A percentile compares a stretch with the other conserved stretches of the same genome.
Evolutionary conservation across 164 flowering plant genomes (phyloP).

Genomic region (Macadamia tetraphylla): DNA sequence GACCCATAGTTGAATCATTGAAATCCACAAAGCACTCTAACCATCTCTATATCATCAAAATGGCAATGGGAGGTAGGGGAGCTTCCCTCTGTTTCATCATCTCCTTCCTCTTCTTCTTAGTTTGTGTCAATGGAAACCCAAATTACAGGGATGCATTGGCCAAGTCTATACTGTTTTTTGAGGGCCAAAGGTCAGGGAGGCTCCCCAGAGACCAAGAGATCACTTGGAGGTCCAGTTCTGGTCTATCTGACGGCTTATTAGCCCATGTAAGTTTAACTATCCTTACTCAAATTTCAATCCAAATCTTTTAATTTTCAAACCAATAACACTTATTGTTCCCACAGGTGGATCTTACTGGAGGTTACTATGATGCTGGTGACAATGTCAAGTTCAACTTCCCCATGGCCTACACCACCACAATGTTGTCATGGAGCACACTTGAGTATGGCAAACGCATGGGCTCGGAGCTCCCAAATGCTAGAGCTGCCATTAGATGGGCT

Average conservation of each 20-base stretch:
- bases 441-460: conserved; percentile 73
- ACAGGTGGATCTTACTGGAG: conserved; percentile 79
- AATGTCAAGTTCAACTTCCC: conserved; percentile 91
- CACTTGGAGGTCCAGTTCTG: conserved; percentile 64
- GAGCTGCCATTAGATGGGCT: conserved; percentile 75
- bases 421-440: conserved; percentile 82
- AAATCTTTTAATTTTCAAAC: too few species aligned
- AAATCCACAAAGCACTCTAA: too few species aligned
- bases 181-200: conserved; percentile 80
- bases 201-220: conserved; percentile 43
- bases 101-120: conserved; percentile 4
- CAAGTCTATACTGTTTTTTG: conserved; percentile 66
- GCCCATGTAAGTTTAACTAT: conserved; percentile 33
- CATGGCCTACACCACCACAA: conserved; percentile 87
- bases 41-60: not conserved
- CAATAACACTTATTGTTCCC: too few species aligned
- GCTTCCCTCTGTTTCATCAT: conserved; percentile 6
- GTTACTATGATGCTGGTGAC: conserved; percentile 96
- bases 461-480: conserved; percentile 28
- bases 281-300: too few species aligned
- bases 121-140: conserved; percentile 30
- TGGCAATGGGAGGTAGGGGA: conserved; percentile 14
- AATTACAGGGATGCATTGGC: conserved; percentile 68
- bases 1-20: not conserved
- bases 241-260: conserved; percentile 47